phyloP scores from a whole-genome alignment of 768 basidiomycete species.

The Macrolepiota fuliginosa region DNA sequence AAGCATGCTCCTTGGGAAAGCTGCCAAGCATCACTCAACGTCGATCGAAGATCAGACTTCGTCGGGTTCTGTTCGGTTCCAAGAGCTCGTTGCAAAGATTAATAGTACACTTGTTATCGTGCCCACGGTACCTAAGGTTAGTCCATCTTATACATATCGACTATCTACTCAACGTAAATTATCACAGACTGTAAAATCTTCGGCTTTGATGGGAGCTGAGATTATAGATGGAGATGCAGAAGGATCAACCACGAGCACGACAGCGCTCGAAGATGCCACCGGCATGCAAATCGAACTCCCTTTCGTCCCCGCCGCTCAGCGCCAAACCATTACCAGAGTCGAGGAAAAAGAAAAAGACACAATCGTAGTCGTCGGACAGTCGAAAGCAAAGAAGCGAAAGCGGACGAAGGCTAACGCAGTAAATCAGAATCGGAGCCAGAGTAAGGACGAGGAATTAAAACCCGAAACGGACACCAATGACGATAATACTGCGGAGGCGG shows the following conservation, averaged over 20 bases:
- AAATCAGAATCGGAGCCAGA: not conserved
- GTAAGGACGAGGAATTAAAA: not conserved
- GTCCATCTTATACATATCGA: slow-evolving; percentile 1
- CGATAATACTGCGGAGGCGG: slow-evolving; percentile 18
- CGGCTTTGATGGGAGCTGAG: slow-evolving; percentile 1
- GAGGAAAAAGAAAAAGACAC: slow-evolving; percentile 53
- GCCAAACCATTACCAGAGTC: slow-evolving; percentile 30
- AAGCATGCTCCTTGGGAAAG: slow-evolving; percentile 47
- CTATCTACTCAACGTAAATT: not conserved
- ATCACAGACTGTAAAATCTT: not conserved
- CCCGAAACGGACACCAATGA: not conserved
- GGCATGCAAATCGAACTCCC: slow-evolving; percentile 68
- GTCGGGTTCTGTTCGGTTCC: slow-evolving; percentile 33
- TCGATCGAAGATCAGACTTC: not conserved
- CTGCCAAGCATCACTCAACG: not conserved
- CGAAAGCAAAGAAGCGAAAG: slow-evolving; percentile 64
- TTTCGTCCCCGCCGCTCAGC: slow-evolving; percentile 68
- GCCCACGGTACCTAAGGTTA: slow-evolving; percentile 49
- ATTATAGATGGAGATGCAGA: not conserved
- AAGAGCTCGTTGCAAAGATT: slow-evolving; percentile 60
- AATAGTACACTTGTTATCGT: slow-evolving; percentile 62
- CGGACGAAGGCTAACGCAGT: slow-evolving; percentile 29
- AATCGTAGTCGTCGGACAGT: slow-evolving; percentile 71
- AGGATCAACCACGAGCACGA: slow-evolving; percentile 9
- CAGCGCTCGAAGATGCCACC: slow-evolving; percentile 13